phyloP scores from a whole-genome alignment of 1,284 basidiomycete species.

The Phlebopus sp. region DNA sequence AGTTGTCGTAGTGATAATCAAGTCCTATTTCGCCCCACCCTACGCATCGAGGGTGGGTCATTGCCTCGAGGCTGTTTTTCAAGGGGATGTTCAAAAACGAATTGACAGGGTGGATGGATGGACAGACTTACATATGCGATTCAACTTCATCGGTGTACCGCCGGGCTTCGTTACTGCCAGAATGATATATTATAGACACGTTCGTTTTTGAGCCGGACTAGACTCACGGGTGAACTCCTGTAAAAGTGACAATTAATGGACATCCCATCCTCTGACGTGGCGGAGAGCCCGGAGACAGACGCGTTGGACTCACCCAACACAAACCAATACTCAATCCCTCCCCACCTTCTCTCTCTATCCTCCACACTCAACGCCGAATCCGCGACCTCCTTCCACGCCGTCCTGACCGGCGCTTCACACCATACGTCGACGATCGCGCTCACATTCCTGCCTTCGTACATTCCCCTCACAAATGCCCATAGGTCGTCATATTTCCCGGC shows the following conservation, averaged over 20 bases:
- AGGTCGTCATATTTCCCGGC: slow-evolving; percentile 49
- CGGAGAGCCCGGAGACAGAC: slow-evolving; percentile 1
- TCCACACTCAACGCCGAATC: slow-evolving; percentile 61
- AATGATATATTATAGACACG: neutral
- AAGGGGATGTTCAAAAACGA: neutral
- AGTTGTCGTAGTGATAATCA: slow-evolving; percentile 80
- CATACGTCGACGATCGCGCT: slow-evolving; percentile 76
- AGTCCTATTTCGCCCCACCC: slow-evolving; percentile 85
- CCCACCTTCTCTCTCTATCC: slow-evolving; percentile 51
- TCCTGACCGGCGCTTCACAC: slow-evolving; percentile 71
- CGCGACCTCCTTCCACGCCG: slow-evolving; percentile 65
- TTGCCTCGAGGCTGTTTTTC: slow-evolving; percentile 60
- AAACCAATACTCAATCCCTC: slow-evolving; percentile 69
- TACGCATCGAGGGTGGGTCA: slow-evolving; percentile 75
- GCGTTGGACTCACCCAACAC: slow-evolving; percentile 57
- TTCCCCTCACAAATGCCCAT: slow-evolving; percentile 61
- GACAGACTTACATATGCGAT: slow-evolving; percentile 54
- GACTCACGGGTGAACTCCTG: slow-evolving; percentile 74
- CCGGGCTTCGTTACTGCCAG: slow-evolving; percentile 64
- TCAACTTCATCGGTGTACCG: slow-evolving; percentile 68
- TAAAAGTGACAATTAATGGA: neutral
- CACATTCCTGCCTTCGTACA: slow-evolving; percentile 57
- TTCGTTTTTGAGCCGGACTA: neutral
- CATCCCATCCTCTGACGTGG: neutral
- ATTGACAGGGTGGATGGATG: neutral